Evolutionary conservation across 306 rosid species (phyloP), one percentile per base, ranked within the genome.

Genomic region (Acacia crassicarpa): DNA sequence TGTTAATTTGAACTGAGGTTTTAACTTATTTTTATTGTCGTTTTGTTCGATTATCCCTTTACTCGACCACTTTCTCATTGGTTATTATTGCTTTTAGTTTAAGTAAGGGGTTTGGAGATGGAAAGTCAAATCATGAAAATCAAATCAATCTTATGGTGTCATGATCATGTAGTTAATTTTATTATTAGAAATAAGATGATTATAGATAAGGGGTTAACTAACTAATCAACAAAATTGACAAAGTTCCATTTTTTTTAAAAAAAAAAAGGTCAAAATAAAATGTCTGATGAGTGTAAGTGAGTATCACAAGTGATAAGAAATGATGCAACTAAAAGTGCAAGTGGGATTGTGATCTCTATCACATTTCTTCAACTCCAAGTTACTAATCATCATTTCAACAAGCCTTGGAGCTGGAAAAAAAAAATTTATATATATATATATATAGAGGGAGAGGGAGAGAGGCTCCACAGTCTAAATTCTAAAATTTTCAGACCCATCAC

Each of bases 241-340:
- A 27, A 49, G 46, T 6, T 3, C 17, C 32, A 49, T 14, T 4
- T 32, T 32, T 32, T 32, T 32, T 2, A 32, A 32, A 32, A 32
- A 32, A 3, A 32, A 41, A 17, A 71, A 10, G 25, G 22, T 32
- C 40, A 10, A 59, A 56, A 15, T 41, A 48, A 48, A 48, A 48
- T 40, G 30, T 23, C 15, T 16, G 2, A n/a, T 58, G 15, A 2
- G 14, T 20, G 25, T 8, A 30, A 23, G 22, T 22, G 11, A n/a
- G 51, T 5, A n/a, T 61, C 38, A 44, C 35, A 30, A 66, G 23
- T 12, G 17, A 19, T 23, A 63, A 66, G 59, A 45, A 85, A 79
- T 79, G 67, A 66, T 83, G 80, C 16, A 54, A 22, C 35, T 23
- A 17, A 79, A 35, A 56, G 54, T 22, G 22, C 78, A 61, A 61